Base-by-base conservation (phyloP, 2,329 filamentous ascomycete species). In the Diaporthe citriasiana region DNA sequence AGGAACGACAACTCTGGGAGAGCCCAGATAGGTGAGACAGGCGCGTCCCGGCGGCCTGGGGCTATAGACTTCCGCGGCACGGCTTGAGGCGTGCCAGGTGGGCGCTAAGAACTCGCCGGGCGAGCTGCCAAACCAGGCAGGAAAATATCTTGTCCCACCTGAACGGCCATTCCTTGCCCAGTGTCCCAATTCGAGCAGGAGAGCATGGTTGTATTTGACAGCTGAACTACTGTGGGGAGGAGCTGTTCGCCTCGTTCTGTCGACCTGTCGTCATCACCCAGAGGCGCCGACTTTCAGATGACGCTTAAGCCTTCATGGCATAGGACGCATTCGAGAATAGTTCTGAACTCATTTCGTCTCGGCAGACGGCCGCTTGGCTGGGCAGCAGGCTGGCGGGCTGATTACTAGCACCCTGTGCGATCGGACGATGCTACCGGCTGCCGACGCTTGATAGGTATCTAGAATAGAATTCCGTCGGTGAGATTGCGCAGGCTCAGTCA, bases 11-110 rank as follows among this genome's bases (percentile, higher is more conserved):
- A 51, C 30, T 27, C 63, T 53, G 33, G 63, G 63, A 50, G 33
- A 53, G 63, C 63, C 63, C 30, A 53, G 63, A 38, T 27, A 22
- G 12, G 27, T 53, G 47, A 68, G 63, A 68, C 63, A 68, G 63
- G 63, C 63, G 63, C 63, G 63, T 19, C 63, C 63, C 63, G n/a
- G 63, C n/a, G 47, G 63, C 30, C 22, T 66, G 63, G 30, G 22
- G 45, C 63, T 19, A 13, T 66, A 51, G 63, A 51, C 45, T 53
- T 68, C 47, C 63, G 63, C 47, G 63, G 63, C n/a, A 68, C 63
- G 63, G 63, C 47, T 40, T 68, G 47, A 68, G 53, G 63, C 63
- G 63, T 68, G 33, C 63, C 63, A 68, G 47, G 8, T 51, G n/a
- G 8, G 63, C 63, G 47, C 63, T 68, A 68, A 27, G 7, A 30